These are phyloP conservation scores for Sporopachydermia cereana DNA, from an alignment of 1,139 yeast genomes.

Conservation along the genomic window DNA sequence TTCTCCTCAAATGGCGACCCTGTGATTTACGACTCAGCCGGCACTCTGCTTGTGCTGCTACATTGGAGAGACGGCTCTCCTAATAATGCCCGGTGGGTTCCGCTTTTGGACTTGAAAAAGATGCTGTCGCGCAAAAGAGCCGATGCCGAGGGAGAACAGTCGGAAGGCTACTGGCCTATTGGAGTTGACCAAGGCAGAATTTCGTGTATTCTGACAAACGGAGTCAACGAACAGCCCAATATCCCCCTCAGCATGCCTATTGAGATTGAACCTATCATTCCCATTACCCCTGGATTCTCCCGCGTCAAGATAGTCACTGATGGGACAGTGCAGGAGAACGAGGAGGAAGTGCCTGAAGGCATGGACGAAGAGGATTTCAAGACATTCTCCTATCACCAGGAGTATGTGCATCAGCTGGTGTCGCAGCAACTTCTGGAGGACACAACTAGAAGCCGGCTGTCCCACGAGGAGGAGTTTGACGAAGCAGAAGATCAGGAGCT, in stretches of 20 bases:
- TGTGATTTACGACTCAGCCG: slow-evolving; percentile 69
- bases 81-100: slow-evolving; percentile 77
- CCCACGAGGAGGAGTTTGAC: neutral
- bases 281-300: slow-evolving; percentile 26
- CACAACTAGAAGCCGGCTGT: neutral
- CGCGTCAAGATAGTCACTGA: slow-evolving; percentile 20
- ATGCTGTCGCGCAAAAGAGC: slow-evolving; percentile 40
- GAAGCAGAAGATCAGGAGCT: slow-evolving; percentile 15
- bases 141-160: slow-evolving; percentile 23
- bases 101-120: slow-evolving; percentile 54
- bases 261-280: slow-evolving; percentile 61
- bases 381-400: slow-evolving; percentile 10
- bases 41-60: slow-evolving; percentile 53
- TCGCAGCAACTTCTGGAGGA: neutral
- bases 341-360: slow-evolving; percentile 24
- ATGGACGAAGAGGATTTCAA: slow-evolving; percentile 32
- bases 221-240: slow-evolving; percentile 36
- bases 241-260: slow-evolving; percentile 79
- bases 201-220: slow-evolving; percentile 64
- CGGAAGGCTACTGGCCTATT: slow-evolving; percentile 67
- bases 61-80: slow-evolving; percentile 58
- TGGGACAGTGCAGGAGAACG: slow-evolving; percentile 30
- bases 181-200: slow-evolving; percentile 62
- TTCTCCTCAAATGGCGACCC: slow-evolving; percentile 61
- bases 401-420: neutral